phyloP scores from a whole-genome alignment of 179 eudicot species.

The Beta corolliflora region DNA sequence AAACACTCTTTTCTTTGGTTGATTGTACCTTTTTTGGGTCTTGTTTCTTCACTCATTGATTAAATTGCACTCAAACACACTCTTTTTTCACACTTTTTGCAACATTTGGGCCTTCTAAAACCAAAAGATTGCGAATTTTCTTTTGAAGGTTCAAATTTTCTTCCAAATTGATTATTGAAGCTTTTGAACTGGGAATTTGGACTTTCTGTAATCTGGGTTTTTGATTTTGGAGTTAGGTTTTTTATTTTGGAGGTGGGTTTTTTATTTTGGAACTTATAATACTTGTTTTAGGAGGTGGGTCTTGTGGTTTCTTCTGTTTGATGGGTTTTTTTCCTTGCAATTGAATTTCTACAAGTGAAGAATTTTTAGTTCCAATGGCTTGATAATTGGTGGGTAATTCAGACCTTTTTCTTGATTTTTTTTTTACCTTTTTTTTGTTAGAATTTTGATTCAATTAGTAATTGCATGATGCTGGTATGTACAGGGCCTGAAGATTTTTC shows the following conservation, averaged over 20 bases:
- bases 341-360: constrained; percentile 22
- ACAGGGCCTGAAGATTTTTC: constrained; percentile 26
- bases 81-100: constrained; percentile 20
- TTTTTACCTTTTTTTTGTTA: not conserved
- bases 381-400: constrained; percentile 28
- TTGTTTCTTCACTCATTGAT: constrained; percentile 37
- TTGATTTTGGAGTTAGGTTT: constrained; percentile 24
- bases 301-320: constrained; percentile 13
- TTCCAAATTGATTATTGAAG: not conserved
- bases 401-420: not conserved
- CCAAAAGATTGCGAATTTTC: constrained; percentile 11
- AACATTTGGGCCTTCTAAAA: too few species aligned
- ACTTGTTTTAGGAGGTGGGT: not conserved
- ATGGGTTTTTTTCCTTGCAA: constrained; percentile 7
- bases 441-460: too few species aligned
- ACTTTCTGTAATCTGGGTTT: constrained; percentile 26
- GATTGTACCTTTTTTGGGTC: constrained; percentile 52
- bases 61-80: constrained; percentile 21
- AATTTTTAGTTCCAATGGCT: constrained; percentile 21
- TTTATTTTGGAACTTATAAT: constrained; percentile 6
- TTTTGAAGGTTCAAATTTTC: not conserved
- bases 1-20: constrained; percentile 48
- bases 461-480: not conserved
- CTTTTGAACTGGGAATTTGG: constrained; percentile 1
- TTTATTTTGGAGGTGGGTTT: constrained; percentile 22